A percentile compares a stretch with the other conserved stretches of the same genome.
phyloP scores from a whole-genome alignment of 2,329 filamentous ascomycete genomes.

The Colletotrichum incanum region DNA sequence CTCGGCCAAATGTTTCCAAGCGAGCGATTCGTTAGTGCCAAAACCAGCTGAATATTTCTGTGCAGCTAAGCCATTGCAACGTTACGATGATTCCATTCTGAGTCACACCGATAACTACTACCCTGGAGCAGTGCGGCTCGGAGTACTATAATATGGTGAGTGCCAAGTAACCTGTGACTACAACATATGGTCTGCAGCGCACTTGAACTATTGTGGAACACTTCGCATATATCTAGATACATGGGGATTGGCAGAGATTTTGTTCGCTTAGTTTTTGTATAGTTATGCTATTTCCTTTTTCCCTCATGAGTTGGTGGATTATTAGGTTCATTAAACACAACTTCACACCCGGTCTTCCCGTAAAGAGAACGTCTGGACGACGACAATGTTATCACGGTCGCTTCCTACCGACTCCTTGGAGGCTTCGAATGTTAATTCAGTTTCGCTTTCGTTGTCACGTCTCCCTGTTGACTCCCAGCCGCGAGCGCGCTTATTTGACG shows the following conservation, averaged over 20 bases:
- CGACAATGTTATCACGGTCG: slow-evolving; percentile 35
- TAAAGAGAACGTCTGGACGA: slow-evolving; percentile 35
- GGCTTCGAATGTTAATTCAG: slow-evolving; percentile 40
- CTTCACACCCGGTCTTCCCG: slow-evolving; percentile 26
- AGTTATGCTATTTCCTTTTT: neutral
- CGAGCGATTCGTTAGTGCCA: neutral
- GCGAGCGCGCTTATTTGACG: slow-evolving; percentile 33
- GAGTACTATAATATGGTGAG: too few species aligned
- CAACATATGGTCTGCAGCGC: too few species aligned
- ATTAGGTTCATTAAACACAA: neutral
- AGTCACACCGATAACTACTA: neutral
- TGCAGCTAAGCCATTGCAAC: neutral
- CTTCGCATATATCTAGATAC: neutral
- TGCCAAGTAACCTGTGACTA: too few species aligned
- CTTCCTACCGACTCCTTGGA: slow-evolving; percentile 32
- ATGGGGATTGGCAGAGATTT: neutral
- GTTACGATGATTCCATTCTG: neutral
- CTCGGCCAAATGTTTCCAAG: too few species aligned
- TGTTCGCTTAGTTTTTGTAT: neutral
- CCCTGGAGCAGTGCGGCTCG: too few species aligned
- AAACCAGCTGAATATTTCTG: neutral
- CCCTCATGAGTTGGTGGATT: neutral
- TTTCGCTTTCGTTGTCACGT: slow-evolving; percentile 42
- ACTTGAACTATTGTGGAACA: neutral
- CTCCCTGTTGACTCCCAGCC: slow-evolving; percentile 37